Conservation (phyloP, 805 yeast species). For the Sugiyamaella qingdaonensis region DNA sequence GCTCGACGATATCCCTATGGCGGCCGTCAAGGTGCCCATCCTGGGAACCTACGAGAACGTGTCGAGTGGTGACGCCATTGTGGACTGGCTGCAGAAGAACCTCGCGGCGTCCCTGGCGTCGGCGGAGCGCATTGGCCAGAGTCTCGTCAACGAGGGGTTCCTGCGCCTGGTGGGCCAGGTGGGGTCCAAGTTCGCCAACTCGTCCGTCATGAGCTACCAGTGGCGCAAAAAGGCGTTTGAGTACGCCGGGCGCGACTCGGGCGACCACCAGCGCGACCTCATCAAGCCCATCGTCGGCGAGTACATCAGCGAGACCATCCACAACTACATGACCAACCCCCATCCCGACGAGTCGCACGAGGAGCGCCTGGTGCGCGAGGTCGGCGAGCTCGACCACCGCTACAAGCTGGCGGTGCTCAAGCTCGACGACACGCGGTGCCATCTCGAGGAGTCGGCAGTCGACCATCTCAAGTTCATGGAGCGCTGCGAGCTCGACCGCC, state of each 20-base stretch:
- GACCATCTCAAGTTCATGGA: slow-evolving; percentile 77
- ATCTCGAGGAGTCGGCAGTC: slow-evolving; percentile 63
- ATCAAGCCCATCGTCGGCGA: slow-evolving; percentile 30
- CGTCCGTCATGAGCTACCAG: slow-evolving; percentile 70
- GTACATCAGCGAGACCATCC: slow-evolving; percentile 27
- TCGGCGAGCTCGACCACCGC: slow-evolving; percentile 50
- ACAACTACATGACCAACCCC: slow-evolving; percentile 24
- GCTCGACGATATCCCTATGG: slow-evolving; percentile 48
- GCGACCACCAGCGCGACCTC: slow-evolving; percentile 8
- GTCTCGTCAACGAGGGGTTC: slow-evolving; percentile 56
- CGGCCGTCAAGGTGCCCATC: slow-evolving; percentile 58
- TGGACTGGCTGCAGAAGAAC: slow-evolving; percentile 53
- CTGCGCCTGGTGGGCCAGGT: slow-evolving; percentile 61
- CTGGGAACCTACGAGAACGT: slow-evolving; percentile 64
- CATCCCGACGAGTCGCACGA: slow-evolving; percentile 48
- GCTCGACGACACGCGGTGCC: slow-evolving; percentile 65
- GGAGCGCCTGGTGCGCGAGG: slow-evolving; percentile 52
- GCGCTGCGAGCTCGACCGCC: slow-evolving; percentile 73
- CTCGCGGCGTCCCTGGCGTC: slow-evolving; percentile 45
- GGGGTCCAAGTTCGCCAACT: slow-evolving; percentile 59
- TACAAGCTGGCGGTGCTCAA: slow-evolving; percentile 53
- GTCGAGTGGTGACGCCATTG: slow-evolving; percentile 56
- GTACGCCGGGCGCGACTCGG: slow-evolving; percentile 38
- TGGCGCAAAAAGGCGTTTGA: slow-evolving; percentile 72
- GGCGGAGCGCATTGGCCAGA: slow-evolving; percentile 75